Evolutionary conservation across 1,139 yeast species (phyloP).

Genomic region (Barnettozyma hawaiiensis): DNA sequence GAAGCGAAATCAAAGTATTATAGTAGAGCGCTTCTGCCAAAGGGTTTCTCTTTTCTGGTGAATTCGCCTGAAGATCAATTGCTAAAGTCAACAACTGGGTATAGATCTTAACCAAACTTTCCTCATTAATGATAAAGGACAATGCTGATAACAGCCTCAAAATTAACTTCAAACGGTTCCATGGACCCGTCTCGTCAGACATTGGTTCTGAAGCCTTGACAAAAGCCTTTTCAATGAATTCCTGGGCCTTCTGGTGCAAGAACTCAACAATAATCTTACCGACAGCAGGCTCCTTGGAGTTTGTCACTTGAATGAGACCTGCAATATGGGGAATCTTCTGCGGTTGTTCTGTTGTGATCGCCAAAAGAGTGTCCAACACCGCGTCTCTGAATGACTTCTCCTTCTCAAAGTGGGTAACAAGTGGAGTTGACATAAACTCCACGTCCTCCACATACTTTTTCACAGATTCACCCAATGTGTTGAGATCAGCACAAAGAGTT

Average conservation of each 20-base stretch:
- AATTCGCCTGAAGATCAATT: slow-evolving; percentile 45
- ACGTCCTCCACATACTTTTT: slow-evolving; percentile 59
- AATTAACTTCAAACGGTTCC: slow-evolving; percentile 66
- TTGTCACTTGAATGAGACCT: slow-evolving; percentile 63
- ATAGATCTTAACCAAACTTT: slow-evolving; percentile 47
- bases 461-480: slow-evolving; percentile 60
- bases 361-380: slow-evolving; percentile 57
- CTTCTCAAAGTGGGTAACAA: slow-evolving; percentile 62
- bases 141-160: slow-evolving; percentile 66
- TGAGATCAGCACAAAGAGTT: slow-evolving; percentile 46
- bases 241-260: slow-evolving; percentile 58
- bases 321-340: slow-evolving; percentile 74
- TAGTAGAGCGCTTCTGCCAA: slow-evolving; percentile 67
- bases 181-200: slow-evolving; percentile 51
- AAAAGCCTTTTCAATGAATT: slow-evolving; percentile 38
- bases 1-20: slow-evolving; percentile 59
- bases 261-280: slow-evolving; percentile 69
- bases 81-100: slow-evolving; percentile 52
- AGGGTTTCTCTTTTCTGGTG: slow-evolving; percentile 40
- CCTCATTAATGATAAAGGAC: slow-evolving; percentile 53
- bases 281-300: slow-evolving; percentile 58
- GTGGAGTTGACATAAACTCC: slow-evolving; percentile 59
- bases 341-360: slow-evolving; percentile 81
- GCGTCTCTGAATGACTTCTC: slow-evolving; percentile 58
- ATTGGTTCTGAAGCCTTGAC: slow-evolving; percentile 23